Base-by-base conservation (phyloP, 192 early-diverging fungal species). In the Blastocladiella britannica region DNA sequence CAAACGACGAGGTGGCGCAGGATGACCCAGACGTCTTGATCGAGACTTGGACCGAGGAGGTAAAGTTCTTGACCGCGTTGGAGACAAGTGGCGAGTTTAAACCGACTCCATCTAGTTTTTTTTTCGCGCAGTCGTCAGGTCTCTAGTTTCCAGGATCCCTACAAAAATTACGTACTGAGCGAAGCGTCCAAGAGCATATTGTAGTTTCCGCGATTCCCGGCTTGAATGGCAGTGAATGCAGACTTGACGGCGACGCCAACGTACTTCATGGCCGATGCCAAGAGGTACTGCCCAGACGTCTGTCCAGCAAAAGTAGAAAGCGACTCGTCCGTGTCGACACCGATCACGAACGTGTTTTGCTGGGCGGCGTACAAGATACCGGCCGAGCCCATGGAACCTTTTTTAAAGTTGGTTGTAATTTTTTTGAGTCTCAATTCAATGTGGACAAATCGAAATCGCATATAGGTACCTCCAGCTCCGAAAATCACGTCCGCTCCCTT, bases 261-360 rank as follows among this genome's bases (percentile, higher is more conserved):
- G 37, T 47, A 20, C 37, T 47, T 47, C 15, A 47, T 47, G 37
- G 37, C 37, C 37, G 37, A 47, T 20, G 15, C 37, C 15, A 47
- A 20, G 15, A 47, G 37, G 37, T 47, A 47, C 15, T 47, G 15
- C 2, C 12, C n/a, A 20, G 37, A 9, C 37, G 12, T 9, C 37
- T 0, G 37, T 20, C 37, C 37, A 26, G 27, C 12, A 53, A 67
- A 67, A 15, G 59, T 55, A 3, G 55, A n/a, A 8, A 31, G 20
- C 22, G 52, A n/a, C 37, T 67, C 66, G 37, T 67, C 62, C 23
- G 23, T 23, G 54, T 67, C 66, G 15, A 67, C 66, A 4, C 66
- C 66, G 24, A 67, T 67, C 4, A 63, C 66, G 55, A 59, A 67
- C 18, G 29, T 52, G 12, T 28, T 23, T 7, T 55, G 27, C n/a